Evolutionary conservation across 2,329 filamentous ascomycete genomes (phyloP).

Genomic region (Zasmidium angulare): DNA sequence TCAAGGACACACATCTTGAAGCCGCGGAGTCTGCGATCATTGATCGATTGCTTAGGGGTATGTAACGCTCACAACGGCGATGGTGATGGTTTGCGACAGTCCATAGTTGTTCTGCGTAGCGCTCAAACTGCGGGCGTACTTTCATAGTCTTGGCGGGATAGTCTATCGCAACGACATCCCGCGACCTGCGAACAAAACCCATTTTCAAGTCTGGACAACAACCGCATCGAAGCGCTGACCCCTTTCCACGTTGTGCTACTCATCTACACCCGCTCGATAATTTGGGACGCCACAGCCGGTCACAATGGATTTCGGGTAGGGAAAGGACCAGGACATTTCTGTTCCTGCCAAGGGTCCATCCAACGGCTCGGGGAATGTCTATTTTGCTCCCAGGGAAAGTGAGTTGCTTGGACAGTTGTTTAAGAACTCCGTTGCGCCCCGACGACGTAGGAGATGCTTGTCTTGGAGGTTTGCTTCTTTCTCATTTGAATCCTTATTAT

Average conservation of each 20-base stretch:
- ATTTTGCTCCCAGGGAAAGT: neutral
- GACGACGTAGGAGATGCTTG: neutral
- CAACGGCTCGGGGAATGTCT: neutral
- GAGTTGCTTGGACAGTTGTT: neutral
- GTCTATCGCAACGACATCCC: neutral
- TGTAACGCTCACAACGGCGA: too few relatives aligned
- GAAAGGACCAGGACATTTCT: neutral
- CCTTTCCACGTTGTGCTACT: neutral
- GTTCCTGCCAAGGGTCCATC: constrained; percentile 6
- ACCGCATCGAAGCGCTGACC: neutral
- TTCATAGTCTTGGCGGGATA: too few relatives aligned
- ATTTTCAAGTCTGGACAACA: neutral
- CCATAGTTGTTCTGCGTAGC: too few relatives aligned
- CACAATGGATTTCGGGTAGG: neutral
- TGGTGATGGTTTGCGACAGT: too few relatives aligned
- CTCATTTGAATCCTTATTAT: neutral
- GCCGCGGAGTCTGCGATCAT: neutral
- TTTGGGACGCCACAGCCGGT: neutral
- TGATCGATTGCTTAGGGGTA: neutral
- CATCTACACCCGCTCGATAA: neutral
- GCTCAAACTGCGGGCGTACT: too few relatives aligned
- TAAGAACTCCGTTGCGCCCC: neutral
- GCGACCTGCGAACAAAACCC: neutral
- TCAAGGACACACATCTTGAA: neutral
- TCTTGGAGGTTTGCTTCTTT: neutral